Evolutionary conservation across 2,329 filamentous ascomycete genomes (phyloP).

Genomic region (Pezicula carpinea): DNA sequence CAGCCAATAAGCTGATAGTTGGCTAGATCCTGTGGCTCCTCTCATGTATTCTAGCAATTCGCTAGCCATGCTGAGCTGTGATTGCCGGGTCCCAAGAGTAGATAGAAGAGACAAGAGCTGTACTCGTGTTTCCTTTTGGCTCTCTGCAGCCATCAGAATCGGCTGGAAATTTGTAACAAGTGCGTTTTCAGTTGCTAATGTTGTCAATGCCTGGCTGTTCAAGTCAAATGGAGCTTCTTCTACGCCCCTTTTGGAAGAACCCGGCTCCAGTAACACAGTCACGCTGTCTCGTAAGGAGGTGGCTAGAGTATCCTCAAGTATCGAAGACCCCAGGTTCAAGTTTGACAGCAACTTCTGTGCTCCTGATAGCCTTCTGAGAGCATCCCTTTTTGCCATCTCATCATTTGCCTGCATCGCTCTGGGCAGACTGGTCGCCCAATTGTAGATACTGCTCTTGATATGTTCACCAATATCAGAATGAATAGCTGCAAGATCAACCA

Average conservation of each 20-base stretch:
- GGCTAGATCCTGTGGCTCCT: conserved; percentile 50
- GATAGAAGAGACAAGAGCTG: conserved; percentile 55
- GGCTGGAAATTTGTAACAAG: conserved; percentile 45
- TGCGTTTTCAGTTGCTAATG: conserved; percentile 16
- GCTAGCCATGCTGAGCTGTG: conserved; percentile 55
- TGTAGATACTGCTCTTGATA: conserved; percentile 68
- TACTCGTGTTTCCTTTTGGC: conserved; percentile 57
- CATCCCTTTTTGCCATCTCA: conserved; percentile 67
- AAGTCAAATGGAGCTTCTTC: conserved; percentile 24
- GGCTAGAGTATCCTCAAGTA: conserved; percentile 63
- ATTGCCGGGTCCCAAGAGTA: conserved; percentile 51
- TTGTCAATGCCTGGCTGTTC: conserved; percentile 26
- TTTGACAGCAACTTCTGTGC: conserved; percentile 62
- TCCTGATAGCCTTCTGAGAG: conserved; percentile 71
- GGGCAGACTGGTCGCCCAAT: conserved; percentile 77
- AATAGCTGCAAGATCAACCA: conserved; percentile 59
- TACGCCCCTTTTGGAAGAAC: conserved; percentile 3
- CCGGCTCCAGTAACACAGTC: conserved; percentile 27
- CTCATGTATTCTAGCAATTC: conserved; percentile 62
- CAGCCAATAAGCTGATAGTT: conserved; percentile 75
- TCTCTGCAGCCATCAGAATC: conserved; percentile 58
- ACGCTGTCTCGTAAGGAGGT: conserved; percentile 73
- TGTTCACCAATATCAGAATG: conserved; percentile 58
- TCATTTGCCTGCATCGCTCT: conserved; percentile 80
- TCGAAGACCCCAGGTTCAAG: conserved; percentile 58